Percentiles rank a stretch among this genome's conserved stretches.
Evolutionary conservation across 306 rosid genomes (phyloP).

Genomic region (Vachellia collinsii): DNA sequence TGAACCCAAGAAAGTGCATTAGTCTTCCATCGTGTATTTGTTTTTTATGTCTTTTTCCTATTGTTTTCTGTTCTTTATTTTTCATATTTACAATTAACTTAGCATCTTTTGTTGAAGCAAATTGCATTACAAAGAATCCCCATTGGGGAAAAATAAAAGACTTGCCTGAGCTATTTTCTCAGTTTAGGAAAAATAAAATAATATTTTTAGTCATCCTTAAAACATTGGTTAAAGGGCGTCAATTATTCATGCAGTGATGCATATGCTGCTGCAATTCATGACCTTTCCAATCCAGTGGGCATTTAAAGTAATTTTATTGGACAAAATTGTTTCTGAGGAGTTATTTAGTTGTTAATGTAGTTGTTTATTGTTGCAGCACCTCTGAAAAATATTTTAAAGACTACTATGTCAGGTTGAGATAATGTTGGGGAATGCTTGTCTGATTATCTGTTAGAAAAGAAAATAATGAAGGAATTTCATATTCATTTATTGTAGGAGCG

Average conservation of each 20-base stretch:
- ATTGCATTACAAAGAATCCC: not conserved
- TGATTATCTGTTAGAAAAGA: not conserved
- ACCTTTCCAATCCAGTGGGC: not conserved
- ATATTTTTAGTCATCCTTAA: not conserved
- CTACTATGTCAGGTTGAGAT: conserved; percentile 4
- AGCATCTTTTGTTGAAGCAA: not conserved
- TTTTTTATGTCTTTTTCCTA: too few species aligned
- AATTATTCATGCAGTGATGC: not conserved
- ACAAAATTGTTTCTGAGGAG: conserved; percentile 4
- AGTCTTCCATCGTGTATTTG: too few species aligned
- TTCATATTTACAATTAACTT: not conserved
- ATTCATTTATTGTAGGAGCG: conserved; percentile 36
- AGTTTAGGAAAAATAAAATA: not conserved
- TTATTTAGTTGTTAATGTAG: not conserved
- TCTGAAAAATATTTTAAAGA: not conserved
- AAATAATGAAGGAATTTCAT: conserved; percentile 6
- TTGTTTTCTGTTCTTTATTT: not conserved
- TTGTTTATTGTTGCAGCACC: not conserved
- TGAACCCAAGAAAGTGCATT: not conserved
- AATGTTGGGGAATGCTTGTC: not conserved
- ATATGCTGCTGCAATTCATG: not conserved
- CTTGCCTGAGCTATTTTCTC: not conserved
- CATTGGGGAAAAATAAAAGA: not conserved
- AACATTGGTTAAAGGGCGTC: not conserved
- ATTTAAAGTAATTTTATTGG: not conserved